Base-by-base conservation (phyloP, 768 basidiomycete species). In the Naganishia onofrii region DNA sequence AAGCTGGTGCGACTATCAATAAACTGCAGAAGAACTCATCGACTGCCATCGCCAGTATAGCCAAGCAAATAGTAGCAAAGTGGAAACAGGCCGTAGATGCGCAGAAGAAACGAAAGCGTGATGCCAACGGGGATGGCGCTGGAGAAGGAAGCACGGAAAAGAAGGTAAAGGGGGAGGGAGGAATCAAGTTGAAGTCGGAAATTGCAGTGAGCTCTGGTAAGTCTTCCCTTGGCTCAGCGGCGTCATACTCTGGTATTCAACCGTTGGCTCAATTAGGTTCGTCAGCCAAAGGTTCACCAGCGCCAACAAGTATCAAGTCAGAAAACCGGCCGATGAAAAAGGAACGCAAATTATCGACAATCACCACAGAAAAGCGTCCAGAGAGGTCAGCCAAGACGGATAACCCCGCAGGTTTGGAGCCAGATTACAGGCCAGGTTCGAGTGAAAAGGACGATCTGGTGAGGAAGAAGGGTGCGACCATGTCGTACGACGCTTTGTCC, bases 401-500 rank as follows among this genome's bases (percentile, higher is more conserved):
- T 74, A 87, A 87, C 10, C 82, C 91, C 70, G 85, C 74, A 3
- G 60, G 69, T 3, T 57, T 67, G 42, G 52, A 78, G 12, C 65
- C 67, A 38, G 73, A 73, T 15, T 75, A 75, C 54, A 51, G 56
- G 31, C 64, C 67, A 9, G 74, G 84, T 68, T 82, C 82, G 6
- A 76, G 84, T 6, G 82, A 82, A 38, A 86, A 85, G 0, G 88
- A 88, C 13, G 91, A 97, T 74, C 83, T 81, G 71, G 90, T 89
- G 0, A 84, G 96, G 66, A 91, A 95, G 81, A 92, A 88, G 79
- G 96, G 94, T 77, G 84, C 88, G 9, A 89, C 91, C 77, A 86
- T 98, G 77, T 84, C 94, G 26, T 99, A 99, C 76, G 92, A 98
- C 78, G 91, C 92, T 13, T 84, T 99, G 31, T 90, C 91, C 2